phyloP scores from a whole-genome alignment of 2,329 filamentous ascomycete species.

The Colletotrichum plurivorum region DNA sequence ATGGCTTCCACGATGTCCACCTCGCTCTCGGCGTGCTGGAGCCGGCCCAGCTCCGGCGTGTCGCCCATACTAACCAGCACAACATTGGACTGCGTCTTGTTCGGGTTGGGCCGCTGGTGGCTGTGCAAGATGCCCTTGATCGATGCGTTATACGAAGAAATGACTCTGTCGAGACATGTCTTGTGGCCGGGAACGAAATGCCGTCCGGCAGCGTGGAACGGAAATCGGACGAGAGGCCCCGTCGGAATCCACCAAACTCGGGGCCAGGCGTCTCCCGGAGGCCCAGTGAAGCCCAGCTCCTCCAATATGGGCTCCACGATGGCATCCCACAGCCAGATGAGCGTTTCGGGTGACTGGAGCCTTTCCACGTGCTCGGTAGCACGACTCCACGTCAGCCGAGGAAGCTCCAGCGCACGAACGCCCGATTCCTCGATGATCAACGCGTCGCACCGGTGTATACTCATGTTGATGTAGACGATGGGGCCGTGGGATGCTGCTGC shows the following conservation, averaged over 20 bases:
- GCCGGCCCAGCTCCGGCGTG: constrained; percentile 3
- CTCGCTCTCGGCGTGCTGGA: constrained; percentile 43
- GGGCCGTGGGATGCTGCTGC: constrained; percentile 44
- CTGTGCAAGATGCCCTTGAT: constrained; percentile 49
- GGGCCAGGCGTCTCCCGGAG: constrained; percentile 41
- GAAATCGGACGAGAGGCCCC: constrained; percentile 47
- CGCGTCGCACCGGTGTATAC: constrained; percentile 48
- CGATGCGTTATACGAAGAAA: constrained; percentile 56
- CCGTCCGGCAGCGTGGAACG: constrained; percentile 52
- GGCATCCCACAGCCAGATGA: constrained; percentile 51
- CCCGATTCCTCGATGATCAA: constrained; percentile 44
- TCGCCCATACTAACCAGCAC: constrained; percentile 50
- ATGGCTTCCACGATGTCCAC: constrained; percentile 37
- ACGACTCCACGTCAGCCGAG: constrained; percentile 24
- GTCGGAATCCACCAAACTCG: constrained; percentile 54
- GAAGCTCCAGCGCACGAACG: constrained; percentile 42
- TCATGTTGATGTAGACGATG: constrained; percentile 50
- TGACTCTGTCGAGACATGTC: constrained; percentile 51
- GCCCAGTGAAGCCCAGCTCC: constrained; percentile 43
- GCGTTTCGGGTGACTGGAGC: constrained; percentile 16
- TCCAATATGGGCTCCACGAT: constrained; percentile 46
- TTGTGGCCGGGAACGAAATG: constrained; percentile 42
- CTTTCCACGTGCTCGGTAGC: neutral
- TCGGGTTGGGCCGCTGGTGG: constrained; percentile 4
- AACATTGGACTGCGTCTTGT: neutral